Conservation (phyloP, 805 yeast genomes). For the Debaryomyces castellii region DNA sequence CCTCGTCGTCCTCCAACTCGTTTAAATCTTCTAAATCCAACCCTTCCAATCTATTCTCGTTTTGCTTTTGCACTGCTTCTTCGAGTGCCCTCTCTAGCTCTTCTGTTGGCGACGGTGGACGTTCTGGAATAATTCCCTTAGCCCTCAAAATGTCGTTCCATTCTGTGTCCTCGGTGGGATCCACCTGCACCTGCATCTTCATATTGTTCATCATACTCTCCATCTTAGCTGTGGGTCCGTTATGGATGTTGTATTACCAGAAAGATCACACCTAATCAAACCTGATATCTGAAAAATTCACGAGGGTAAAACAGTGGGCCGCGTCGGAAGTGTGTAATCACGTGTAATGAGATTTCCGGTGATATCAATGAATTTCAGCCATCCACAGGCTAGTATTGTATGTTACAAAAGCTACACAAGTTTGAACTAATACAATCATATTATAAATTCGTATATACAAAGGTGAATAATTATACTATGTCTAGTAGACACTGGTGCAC, state of each 20-base stretch:
- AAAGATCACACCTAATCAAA: background rate
- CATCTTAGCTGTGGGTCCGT: background rate
- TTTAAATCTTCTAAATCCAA: slow-evolving; percentile 80
- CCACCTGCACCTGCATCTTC: slow-evolving; percentile 79
- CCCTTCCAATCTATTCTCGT: slow-evolving; percentile 77
- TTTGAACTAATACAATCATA: background rate
- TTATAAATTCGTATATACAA: slow-evolving; percentile 1
- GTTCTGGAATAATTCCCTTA: slow-evolving; percentile 90
- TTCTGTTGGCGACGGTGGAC: slow-evolving; percentile 84
- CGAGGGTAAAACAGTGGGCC: background rate
- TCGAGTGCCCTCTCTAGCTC: slow-evolving; percentile 85
- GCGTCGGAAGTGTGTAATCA: background rate
- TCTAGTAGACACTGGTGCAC: slow-evolving; percentile 1
- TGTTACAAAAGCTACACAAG: background rate
- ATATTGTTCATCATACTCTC: slow-evolving; percentile 20
- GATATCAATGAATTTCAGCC: background rate
- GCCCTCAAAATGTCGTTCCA: slow-evolving; percentile 95
- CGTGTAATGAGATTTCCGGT: background rate
- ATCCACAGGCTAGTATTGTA: background rate
- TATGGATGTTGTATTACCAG: background rate
- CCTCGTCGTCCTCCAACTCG: slow-evolving; percentile 88
- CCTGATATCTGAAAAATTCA: background rate
- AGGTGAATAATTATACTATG: slow-evolving; percentile 1
- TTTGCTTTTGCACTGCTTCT: slow-evolving; percentile 76
- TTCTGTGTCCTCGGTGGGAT: slow-evolving; percentile 95